phyloP scores from a whole-genome alignment of 176 grass and related monocot genomes.

The Hordeum marinum region DNA sequence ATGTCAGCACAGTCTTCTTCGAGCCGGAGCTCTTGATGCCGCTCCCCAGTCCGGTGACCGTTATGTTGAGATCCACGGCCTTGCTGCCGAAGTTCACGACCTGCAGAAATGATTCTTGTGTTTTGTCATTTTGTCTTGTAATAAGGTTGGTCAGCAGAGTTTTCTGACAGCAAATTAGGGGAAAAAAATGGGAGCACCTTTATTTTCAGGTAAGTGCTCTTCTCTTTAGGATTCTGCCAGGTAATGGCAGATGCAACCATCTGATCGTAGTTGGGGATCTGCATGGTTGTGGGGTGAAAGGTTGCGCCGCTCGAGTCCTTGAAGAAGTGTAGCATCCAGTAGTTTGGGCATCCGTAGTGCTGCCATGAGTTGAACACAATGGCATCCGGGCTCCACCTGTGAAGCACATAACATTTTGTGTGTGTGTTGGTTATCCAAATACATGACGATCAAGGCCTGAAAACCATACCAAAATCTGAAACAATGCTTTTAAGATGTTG shows the following conservation, averaged over 20 bases:
- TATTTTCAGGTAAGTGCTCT: conserved; percentile 57
- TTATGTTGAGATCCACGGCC: conserved; percentile 55
- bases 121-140: neutral
- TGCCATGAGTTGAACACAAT: conserved; percentile 89
- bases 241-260: conserved; percentile 66
- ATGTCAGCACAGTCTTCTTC: conserved; percentile 57
- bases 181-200: conserved; percentile 21
- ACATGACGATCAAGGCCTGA: neutral
- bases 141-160: neutral
- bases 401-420: neutral
- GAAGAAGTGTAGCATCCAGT: conserved; percentile 85
- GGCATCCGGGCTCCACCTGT: conserved; percentile 79
- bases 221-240: conserved; percentile 52
- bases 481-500: neutral
- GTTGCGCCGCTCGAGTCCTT: conserved; percentile 74
- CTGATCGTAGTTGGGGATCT: conserved; percentile 36
- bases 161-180: neutral
- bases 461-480: neutral
- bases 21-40: conserved; percentile 45
- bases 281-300: conserved; percentile 39
- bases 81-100: conserved; percentile 71
- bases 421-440: neutral
- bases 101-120: conserved; percentile 12
- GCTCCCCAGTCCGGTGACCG: conserved; percentile 25
- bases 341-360: conserved; percentile 85